Percentiles rank a stretch among this genome's conserved stretches.
Evolutionary conservation across 1,139 yeast species (phyloP).

Genomic region (Yamadazyma spencermartinsiae): DNA sequence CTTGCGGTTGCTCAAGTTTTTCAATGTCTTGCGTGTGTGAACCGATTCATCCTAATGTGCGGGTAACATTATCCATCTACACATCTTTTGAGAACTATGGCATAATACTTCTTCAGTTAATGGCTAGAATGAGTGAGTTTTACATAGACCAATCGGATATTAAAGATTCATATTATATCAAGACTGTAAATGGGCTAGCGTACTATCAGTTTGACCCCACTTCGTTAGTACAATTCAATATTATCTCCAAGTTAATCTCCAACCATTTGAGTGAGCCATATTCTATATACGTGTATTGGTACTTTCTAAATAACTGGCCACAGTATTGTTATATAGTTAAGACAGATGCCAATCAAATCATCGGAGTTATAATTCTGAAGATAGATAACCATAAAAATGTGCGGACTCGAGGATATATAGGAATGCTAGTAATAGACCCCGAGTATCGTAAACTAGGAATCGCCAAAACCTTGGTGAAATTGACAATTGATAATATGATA

Average conservation of each 20-base stretch:
- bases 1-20: not conserved
- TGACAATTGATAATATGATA: constrained; percentile 68
- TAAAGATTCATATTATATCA: constrained; percentile 4
- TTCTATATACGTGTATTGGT: constrained; percentile 51
- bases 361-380: constrained; percentile 86
- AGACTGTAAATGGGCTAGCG: constrained; percentile 17
- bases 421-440: constrained; percentile 88
- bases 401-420: constrained; percentile 84
- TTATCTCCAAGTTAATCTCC: constrained; percentile 33
- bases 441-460: constrained; percentile 75
- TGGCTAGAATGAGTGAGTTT: not conserved
- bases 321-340: constrained; percentile 45
- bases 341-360: constrained; percentile 22
- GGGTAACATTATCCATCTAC: too few relatives aligned
- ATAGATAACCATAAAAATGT: constrained; percentile 75
- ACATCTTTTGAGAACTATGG: too few relatives aligned
- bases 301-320: constrained; percentile 48
- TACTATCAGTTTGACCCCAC: constrained; percentile 26
- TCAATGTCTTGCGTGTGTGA: not conserved
- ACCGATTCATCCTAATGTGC: constrained; percentile 1
- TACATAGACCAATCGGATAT: not conserved
- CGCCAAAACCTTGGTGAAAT: constrained; percentile 68
- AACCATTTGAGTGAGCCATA: constrained; percentile 47
- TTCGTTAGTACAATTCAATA: constrained; percentile 29
- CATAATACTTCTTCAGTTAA: too few relatives aligned